These are phyloP conservation scores for Rhizophagus prolifer DNA, from an alignment of 192 early-diverging fungal genomes.

Conservation along the genomic window DNA sequence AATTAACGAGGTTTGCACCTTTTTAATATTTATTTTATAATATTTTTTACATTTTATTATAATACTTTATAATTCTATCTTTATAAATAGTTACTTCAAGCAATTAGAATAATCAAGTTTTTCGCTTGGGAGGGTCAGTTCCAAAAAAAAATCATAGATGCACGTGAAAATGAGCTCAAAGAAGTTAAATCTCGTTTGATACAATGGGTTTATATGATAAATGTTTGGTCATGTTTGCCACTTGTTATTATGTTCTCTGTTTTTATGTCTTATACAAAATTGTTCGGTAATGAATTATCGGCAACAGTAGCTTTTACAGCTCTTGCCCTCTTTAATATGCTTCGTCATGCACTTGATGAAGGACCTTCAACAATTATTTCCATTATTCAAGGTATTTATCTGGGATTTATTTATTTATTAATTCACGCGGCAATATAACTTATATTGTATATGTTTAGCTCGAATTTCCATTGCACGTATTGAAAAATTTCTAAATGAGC, in stretches of 20 bases:
- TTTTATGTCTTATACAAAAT: slow-evolving; percentile 59
- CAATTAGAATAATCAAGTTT: slow-evolving; percentile 92
- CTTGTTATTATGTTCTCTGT: slow-evolving; percentile 61
- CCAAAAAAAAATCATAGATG: slow-evolving; percentile 59
- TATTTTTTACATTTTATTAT: background rate
- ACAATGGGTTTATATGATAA: slow-evolving; percentile 56
- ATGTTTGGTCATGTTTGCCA: slow-evolving; percentile 58
- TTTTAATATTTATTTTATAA: background rate
- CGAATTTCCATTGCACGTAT: slow-evolving; percentile 71
- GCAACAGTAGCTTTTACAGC: slow-evolving; percentile 56
- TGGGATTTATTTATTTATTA: background rate
- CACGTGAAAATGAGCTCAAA: slow-evolving; percentile 65
- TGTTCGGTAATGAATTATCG: slow-evolving; percentile 47
- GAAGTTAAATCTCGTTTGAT: slow-evolving; percentile 52
- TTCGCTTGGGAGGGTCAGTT: slow-evolving; percentile 85
- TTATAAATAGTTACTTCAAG: slow-evolving; percentile 55
- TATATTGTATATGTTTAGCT: slow-evolving; percentile 13
- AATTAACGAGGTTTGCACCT: slow-evolving; percentile 70
- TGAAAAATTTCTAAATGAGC: slow-evolving; percentile 70
- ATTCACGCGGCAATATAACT: background rate
- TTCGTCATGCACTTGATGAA: slow-evolving; percentile 64
- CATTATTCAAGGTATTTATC: slow-evolving; percentile 48
- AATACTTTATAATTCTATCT: background rate
- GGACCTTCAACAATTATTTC: slow-evolving; percentile 59
- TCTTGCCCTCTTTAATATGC: slow-evolving; percentile 70